Base-by-base conservation (phyloP, 2,329 filamentous ascomycete genomes). In the Coniochaeta pulveracea region DNA sequence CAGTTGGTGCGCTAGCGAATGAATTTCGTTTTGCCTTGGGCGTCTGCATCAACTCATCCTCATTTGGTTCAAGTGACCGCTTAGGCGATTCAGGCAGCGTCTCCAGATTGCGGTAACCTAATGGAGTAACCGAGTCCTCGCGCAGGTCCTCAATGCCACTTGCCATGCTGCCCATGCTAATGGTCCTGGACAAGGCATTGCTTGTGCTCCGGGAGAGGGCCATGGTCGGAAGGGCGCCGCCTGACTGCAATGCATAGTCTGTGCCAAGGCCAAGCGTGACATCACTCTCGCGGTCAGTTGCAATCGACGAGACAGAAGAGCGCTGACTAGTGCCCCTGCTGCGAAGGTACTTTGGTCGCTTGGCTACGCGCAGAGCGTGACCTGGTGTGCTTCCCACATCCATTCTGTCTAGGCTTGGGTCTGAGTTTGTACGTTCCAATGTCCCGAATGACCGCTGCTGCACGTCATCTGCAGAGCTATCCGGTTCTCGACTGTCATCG, bases 111-210 rank as follows among this genome's bases (percentile, higher is more conserved):
- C 55, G 58, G 24, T 52, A 49, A 19, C 30, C 30, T 14, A 33
- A 11, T 50, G 48, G 57, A 57, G 47, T 63, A 63, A 46, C 69
- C 63, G 44, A 69, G 58, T 43, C 49, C 19, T 69, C 65, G n/a
- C 61, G 55, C 32, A 56, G 55, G 14, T 77, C 72, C n/a, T 77
- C 71, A 29, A 69, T 59, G 1, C 80, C 84, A 5, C 86, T 94
- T 3, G 77, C 81, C 60, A 94, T 85, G 52, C 89, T 95, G 15
- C 86, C 86, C 38, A 95, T 69, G 57, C 88, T 95, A 40, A 88
- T 79, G 9, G 86, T 73, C 16, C 89, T 71, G 14, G 80, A 77
- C 35, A 93, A 63, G 3, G 61, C 58, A 39, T 71, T 66, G 50
- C 68, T 72, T 16, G 61, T 50, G 35, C 57, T 64, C 23, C 66